These are phyloP conservation scores for Dalechampia spathulata DNA, from an alignment of 441 rosid genomes.

Conservation along the genomic window DNA sequence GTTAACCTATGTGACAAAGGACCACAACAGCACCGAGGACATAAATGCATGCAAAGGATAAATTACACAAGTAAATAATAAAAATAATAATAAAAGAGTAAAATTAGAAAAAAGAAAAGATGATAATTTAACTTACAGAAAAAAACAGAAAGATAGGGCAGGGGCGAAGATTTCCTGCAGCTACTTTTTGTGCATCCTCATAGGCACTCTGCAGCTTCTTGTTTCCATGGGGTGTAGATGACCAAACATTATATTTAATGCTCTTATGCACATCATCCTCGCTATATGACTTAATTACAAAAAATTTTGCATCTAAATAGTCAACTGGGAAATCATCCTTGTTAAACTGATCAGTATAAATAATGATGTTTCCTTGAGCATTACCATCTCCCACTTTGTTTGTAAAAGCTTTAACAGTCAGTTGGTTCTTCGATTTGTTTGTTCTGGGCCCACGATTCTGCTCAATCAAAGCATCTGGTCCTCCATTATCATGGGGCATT, in stretches of 20 bases:
- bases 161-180: slow-evolving; percentile 33
- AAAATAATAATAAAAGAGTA: not conserved
- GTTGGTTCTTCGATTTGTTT: slow-evolving; percentile 43
- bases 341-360: slow-evolving; percentile 58
- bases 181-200: slow-evolving; percentile 67
- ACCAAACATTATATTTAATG: slow-evolving; percentile 88
- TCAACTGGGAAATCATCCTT: slow-evolving; percentile 57
- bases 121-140: slow-evolving; percentile 53
- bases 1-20: slow-evolving; percentile 47
- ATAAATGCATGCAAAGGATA: not conserved
- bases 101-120: not conserved
- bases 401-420: slow-evolving; percentile 55
- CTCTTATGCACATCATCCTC: slow-evolving; percentile 98
- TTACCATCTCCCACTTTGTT: slow-evolving; percentile 48
- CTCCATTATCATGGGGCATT: slow-evolving; percentile 29
- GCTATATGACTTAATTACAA: slow-evolving; percentile 86
- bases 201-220: slow-evolving; percentile 72
- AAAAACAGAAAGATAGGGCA: slow-evolving; percentile 77
- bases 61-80: not conserved
- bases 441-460: slow-evolving; percentile 66
- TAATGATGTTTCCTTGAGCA: slow-evolving; percentile 51
- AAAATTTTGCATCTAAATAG: slow-evolving; percentile 59
- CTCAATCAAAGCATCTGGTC: slow-evolving; percentile 35
- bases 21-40: slow-evolving; percentile 5
- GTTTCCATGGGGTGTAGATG: slow-evolving; percentile 92